Base-by-base conservation (phyloP, 1,284 basidiomycete species). In the Ganoderma leucocontextum region DNA sequence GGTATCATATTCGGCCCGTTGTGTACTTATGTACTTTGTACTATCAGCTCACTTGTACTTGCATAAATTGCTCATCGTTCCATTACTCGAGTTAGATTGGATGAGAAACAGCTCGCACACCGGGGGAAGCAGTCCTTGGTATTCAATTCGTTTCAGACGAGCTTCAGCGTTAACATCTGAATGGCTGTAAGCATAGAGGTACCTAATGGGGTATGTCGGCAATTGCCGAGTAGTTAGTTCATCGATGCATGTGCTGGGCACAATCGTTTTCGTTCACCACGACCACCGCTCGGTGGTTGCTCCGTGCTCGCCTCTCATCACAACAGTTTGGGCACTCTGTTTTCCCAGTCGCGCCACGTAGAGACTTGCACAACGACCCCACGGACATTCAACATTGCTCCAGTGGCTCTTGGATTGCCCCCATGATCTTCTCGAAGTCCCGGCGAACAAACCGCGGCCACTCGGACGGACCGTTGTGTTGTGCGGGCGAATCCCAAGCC, bases 371-470 rank as follows among this genome's bases (percentile, higher is more conserved):
- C 2, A 19, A n/a, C 8, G 22, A n/a, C 17, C n/a, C n/a, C 8
- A 22, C 44, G n/a, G 22, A 22, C n/a, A 4, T 47, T n/a, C 4
- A 10, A 7, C 52, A 33, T 53, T 8, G 52, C 13, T 29, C 29
- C n/a, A n/a, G n/a, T 22, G 5, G 57, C 41, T 22, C 19, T 62
- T 7, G 13, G 42, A 44, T 15, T 63, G 25, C 58, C 36, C 62
- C 39, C 68, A 66, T 66, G 65, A 70, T 66, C 65, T 58, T 63
- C 49, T 60, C 47, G 60, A 62, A 42, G 41, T 4, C 53, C 60
- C 35, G 13, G 41, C 36, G 22, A 44, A 29, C 4, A 25, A 13
- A 44, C 52, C 66, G 19, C 39, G 55, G 17, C 33, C 55, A 36
- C 55, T 59, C 25, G 17, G 9, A 44, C 65, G 65, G 65, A 22